Percentiles rank a stretch among this genome's conserved stretches.
Conservation (phyloP, 1,284 basidiomycete genomes). For the Laetiporus sulphureus region DNA sequence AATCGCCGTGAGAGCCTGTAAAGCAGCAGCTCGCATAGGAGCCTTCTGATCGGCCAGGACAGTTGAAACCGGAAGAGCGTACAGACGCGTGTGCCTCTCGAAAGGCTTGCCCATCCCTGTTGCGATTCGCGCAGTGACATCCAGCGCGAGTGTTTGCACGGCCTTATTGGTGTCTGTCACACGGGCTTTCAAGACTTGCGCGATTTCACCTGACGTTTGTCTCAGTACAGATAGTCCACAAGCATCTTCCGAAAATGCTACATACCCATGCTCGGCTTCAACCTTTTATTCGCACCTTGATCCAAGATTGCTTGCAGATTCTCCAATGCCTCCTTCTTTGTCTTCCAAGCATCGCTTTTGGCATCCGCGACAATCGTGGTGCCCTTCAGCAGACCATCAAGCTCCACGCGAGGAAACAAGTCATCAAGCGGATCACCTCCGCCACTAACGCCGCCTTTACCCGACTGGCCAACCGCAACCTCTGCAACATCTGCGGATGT, state of each 20-base stretch:
- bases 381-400: conserved; percentile 84
- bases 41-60: conserved; percentile 94
- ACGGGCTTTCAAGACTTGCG: conserved; percentile 81
- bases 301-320: conserved; percentile 79
- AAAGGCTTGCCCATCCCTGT: conserved; percentile 94
- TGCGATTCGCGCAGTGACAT: conserved; percentile 86
- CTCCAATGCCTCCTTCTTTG: conserved; percentile 94
- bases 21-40: conserved; percentile 73
- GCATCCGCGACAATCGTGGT: conserved; percentile 78
- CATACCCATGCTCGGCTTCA: conserved; percentile 88
- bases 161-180: conserved; percentile 92
- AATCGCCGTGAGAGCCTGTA: conserved; percentile 79
- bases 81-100: conserved; percentile 81
- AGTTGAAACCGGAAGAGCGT: conserved; percentile 73
- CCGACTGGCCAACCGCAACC: conserved; percentile 22
- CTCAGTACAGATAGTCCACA: conserved; percentile 7
- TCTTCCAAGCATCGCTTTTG: conserved; percentile 95
- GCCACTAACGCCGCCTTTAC: conserved; percentile 34
- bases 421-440: conserved; percentile 81
- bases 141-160: conserved; percentile 86
- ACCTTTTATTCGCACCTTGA: conserved; percentile 84
- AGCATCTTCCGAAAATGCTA: conserved; percentile 8
- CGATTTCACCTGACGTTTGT: conserved; percentile 71
- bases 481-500: conserved; percentile 67
- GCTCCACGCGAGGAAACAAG: conserved; percentile 90